These are phyloP conservation scores for Colletotrichum sp. DNA, from an alignment of 2,329 filamentous ascomycete species.

Conservation along the genomic window DNA sequence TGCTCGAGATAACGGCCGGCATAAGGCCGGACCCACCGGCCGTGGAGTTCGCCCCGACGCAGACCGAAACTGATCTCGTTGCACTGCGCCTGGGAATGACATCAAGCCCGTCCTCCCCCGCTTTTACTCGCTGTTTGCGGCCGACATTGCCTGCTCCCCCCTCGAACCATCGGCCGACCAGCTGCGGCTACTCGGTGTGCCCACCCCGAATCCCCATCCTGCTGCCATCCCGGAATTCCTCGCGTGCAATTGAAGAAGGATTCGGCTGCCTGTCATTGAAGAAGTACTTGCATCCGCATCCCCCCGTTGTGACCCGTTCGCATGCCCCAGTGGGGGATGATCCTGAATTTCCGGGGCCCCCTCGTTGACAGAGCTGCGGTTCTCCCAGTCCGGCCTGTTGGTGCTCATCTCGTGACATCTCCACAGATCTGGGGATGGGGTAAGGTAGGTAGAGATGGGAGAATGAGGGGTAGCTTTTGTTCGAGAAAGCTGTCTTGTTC, in stretches of 20 bases:
- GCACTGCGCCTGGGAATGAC: conserved; percentile 12
- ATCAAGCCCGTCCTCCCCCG: conserved; percentile 12
- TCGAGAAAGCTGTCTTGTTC: conserved; percentile 7
- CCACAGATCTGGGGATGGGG: conserved; percentile 21
- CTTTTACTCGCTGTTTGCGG: conserved; percentile 10
- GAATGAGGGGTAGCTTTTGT: conserved; percentile 22
- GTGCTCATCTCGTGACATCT: conserved; percentile 22
- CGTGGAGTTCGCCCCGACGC: conserved; percentile 13
- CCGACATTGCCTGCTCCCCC: conserved; percentile 4
- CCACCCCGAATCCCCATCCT: neutral
- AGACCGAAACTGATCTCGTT: conserved; percentile 14
- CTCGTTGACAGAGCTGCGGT: conserved; percentile 14
- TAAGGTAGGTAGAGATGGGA: conserved; percentile 7
- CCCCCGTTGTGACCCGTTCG: conserved; percentile 10
- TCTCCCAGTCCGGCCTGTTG: conserved; percentile 8
- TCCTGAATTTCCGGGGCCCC: conserved; percentile 15
- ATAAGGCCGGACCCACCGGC: conserved; percentile 18
- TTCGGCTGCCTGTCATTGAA: neutral
- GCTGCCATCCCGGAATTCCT: conserved; percentile 2
- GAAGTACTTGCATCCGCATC: neutral
- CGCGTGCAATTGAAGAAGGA: neutral
- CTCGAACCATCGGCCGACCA: conserved; percentile 1
- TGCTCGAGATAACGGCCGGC: conserved; percentile 13
- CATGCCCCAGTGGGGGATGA: conserved; percentile 5
- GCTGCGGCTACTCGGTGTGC: conserved; percentile 2